These are phyloP conservation scores for Coniella vitis DNA, from an alignment of 2,329 filamentous ascomycete genomes.

Conservation along the genomic window DNA sequence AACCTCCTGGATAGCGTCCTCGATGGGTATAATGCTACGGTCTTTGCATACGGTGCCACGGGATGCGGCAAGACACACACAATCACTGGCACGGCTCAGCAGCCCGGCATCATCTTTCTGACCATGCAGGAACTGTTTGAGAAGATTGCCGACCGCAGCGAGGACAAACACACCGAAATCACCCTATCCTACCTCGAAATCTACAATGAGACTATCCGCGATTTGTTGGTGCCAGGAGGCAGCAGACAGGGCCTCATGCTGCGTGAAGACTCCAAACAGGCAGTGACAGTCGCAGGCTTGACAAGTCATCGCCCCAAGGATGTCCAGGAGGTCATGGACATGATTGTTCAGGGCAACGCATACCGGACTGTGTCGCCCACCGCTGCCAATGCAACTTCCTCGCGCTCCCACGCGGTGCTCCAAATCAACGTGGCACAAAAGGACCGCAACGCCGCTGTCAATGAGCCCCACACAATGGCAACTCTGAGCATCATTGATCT, in stretches of 20 bases:
- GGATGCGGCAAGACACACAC: conserved; percentile 99
- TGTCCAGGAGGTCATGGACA: conserved; percentile 97
- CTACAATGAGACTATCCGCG: conserved; percentile 97
- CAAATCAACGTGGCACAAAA: conserved; percentile 96
- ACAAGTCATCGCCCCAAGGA: conserved; percentile 87
- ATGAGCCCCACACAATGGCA: conserved; percentile 95
- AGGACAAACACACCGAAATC: conserved; percentile 84
- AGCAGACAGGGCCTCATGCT: conserved; percentile 83
- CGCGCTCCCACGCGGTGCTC: conserved; percentile 90
- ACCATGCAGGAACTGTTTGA: conserved; percentile 99
- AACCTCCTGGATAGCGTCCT: conserved; percentile 88
- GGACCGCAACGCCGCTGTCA: conserved; percentile 84
- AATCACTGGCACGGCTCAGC: conserved; percentile 84
- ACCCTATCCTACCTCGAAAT: conserved; percentile 95
- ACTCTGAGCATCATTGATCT: conserved; percentile 97
- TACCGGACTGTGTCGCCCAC: conserved; percentile 94
- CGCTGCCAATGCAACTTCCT: conserved; percentile 94
- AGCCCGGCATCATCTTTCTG: conserved; percentile 95
- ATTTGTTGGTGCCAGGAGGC: conserved; percentile 79
- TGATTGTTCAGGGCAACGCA: conserved; percentile 93
- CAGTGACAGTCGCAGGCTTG: conserved; percentile 83
- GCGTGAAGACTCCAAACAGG: conserved; percentile 88
- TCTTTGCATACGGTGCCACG: conserved; percentile 96
- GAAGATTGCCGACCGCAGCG: conserved; percentile 78
- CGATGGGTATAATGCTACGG: conserved; percentile 96